A percentile compares a stretch with the other conserved stretches of the same genome.
phyloP scores from a whole-genome alignment of 2,329 filamentous ascomycete genomes.

The Colletotrichum ledebouriae region DNA sequence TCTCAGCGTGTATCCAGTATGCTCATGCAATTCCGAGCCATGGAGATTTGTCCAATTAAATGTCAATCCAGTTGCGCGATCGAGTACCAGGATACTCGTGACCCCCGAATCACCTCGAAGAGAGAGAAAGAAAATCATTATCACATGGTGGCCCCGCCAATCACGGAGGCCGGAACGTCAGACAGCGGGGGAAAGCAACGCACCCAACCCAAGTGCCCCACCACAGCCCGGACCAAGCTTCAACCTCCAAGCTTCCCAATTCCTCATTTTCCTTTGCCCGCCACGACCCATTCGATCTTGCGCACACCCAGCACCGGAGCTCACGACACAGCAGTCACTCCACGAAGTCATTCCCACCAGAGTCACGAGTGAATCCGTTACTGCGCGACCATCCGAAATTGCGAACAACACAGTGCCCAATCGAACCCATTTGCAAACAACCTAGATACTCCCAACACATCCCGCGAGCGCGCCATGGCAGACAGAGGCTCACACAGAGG shows the following conservation, averaged over 20 bases:
- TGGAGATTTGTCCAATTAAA: no score
- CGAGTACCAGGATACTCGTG: no score
- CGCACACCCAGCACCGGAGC: conserved; percentile 28
- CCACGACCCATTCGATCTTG: conserved; percentile 15
- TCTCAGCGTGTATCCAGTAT: no score
- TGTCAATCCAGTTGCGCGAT: no score
- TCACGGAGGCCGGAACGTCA: conserved; percentile 29
- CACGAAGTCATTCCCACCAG: not conserved
- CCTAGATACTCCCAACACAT: conserved; percentile 13
- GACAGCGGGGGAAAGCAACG: not conserved
- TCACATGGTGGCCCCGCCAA: conserved; percentile 9
- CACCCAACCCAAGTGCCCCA: conserved; percentile 15
- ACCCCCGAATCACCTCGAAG: not conserved
- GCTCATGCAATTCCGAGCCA: no score
- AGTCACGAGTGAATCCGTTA: no score
- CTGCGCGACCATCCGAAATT: conserved; percentile 1
- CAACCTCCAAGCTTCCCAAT: conserved; percentile 5
- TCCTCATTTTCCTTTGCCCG: conserved; percentile 31
- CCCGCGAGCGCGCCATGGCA: conserved; percentile 57
- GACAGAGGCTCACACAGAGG: conserved; percentile 65
- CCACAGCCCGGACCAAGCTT: conserved; percentile 38
- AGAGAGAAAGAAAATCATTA: not conserved
- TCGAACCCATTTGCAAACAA: not conserved
- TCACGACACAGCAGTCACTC: conserved; percentile 2
- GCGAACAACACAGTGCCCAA: not conserved